phyloP scores from a whole-genome alignment of 371 early-diverging fungal genomes.

The Syncephalis plumigaleata region DNA sequence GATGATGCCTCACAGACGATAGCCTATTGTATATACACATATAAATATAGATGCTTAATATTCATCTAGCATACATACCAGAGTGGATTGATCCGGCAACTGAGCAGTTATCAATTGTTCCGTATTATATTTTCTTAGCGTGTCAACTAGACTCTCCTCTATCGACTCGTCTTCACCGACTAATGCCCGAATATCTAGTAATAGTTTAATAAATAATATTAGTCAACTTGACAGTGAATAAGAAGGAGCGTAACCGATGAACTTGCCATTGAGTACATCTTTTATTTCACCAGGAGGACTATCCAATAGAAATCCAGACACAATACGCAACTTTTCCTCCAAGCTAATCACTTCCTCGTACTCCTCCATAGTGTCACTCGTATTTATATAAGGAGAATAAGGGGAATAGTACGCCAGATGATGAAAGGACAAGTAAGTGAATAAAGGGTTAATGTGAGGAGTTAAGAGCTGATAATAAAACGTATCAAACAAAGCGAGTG shows the following conservation, averaged over 20 bases:
- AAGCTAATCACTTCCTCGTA: constrained; percentile 7
- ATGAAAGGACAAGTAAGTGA: not conserved
- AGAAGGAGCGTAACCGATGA: no score
- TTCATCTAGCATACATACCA: not conserved
- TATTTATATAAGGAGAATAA: not conserved
- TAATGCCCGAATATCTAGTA: constrained; percentile 69
- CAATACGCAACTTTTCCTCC: constrained; percentile 59
- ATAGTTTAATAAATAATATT: constrained; percentile 1
- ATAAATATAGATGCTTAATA: no score
- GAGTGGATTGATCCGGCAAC: constrained; percentile 24
- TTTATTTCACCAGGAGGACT: constrained; percentile 95
- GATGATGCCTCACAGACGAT: constrained; percentile 58
- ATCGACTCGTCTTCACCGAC: constrained; percentile 65
- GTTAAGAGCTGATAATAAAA: no score
- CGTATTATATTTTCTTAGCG: constrained; percentile 68
- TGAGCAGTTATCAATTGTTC: constrained; percentile 58
- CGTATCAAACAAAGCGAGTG: no score
- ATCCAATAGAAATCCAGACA: constrained; percentile 57
- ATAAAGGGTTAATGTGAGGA: not conserved
- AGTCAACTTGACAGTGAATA: not conserved
- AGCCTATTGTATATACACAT: constrained; percentile 21
- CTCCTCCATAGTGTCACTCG: not conserved
- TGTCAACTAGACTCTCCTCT: constrained; percentile 43
- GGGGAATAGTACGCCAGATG: not conserved
- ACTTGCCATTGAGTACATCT: constrained; percentile 82